Evolutionary conservation across 257 asterid species (phyloP).

Genomic region (Solanum commersonii): DNA sequence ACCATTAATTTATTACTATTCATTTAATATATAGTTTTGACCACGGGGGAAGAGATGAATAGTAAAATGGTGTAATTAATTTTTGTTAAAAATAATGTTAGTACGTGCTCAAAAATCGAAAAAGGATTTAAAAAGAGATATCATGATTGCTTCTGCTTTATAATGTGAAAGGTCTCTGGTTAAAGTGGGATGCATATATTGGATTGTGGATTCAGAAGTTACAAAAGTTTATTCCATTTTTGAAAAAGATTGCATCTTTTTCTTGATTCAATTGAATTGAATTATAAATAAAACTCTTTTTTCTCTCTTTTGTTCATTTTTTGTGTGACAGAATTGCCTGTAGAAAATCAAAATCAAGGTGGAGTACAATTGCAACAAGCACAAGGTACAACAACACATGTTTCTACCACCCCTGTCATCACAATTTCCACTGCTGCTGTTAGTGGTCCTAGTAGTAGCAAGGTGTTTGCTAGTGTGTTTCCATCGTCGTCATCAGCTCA

Average conservation of each 20-base stretch:
- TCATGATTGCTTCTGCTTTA: slow-evolving; percentile 50
- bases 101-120: slow-evolving; percentile 18
- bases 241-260: slow-evolving; percentile 4
- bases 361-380: slow-evolving; percentile 26
- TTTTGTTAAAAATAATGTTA: background rate
- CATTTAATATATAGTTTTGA: background rate
- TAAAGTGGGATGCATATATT: slow-evolving; percentile 20
- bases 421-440: slow-evolving; percentile 5
- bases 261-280: slow-evolving; percentile 7
- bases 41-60: background rate
- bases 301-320: background rate
- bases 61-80: background rate
- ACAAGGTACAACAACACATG: background rate
- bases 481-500: slow-evolving; percentile 21
- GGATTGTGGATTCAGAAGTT: slow-evolving; percentile 21
- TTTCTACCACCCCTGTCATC: slow-evolving; percentile 7
- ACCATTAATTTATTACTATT: background rate
- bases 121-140: slow-evolving; percentile 19
- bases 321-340: slow-evolving; percentile 47
- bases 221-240: slow-evolving; percentile 17
- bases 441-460: slow-evolving; percentile 13
- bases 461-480: slow-evolving; percentile 25
- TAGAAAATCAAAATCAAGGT: slow-evolving; percentile 27
- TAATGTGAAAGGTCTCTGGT: slow-evolving; percentile 16
- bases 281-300: background rate